Evolutionary conservation across 108 stramenopile species (phyloP).

Genomic region (Cyclostephanos invisitatus): DNA sequence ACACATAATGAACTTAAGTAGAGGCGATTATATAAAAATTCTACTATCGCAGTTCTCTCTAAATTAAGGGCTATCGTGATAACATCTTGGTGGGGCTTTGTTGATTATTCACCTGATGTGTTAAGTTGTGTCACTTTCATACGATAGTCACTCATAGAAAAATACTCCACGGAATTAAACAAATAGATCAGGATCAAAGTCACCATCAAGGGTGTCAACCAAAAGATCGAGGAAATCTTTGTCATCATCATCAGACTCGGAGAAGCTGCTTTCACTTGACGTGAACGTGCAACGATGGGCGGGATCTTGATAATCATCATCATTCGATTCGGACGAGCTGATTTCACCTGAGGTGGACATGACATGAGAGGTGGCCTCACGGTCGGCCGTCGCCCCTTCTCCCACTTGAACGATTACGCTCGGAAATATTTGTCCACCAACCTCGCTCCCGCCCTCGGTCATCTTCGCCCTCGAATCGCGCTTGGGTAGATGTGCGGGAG

Average conservation of each 20-base stretch:
- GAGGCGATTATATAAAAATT: too few relatives aligned
- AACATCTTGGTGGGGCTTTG: too few relatives aligned
- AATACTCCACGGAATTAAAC: neutral
- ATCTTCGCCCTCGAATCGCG: slow-evolving; percentile 10
- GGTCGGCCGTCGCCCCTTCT: neutral
- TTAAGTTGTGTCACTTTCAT: too few relatives aligned
- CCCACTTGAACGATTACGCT: neutral
- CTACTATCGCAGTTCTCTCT: too few relatives aligned
- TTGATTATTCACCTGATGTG: too few relatives aligned
- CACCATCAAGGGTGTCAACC: slow-evolving; percentile 34
- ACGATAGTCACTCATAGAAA: too few relatives aligned
- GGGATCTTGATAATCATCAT: neutral
- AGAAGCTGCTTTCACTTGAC: neutral
- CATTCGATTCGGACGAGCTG: neutral
- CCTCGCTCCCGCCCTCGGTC: neutral
- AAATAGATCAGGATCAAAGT: slow-evolving; percentile 32
- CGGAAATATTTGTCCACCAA: neutral
- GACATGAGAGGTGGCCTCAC: neutral
- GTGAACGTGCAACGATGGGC: neutral
- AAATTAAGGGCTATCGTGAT: too few relatives aligned
- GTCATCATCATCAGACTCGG: slow-evolving; percentile 23
- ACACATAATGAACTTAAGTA: too few relatives aligned
- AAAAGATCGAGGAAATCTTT: slow-evolving; percentile 40
- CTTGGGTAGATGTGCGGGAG: neutral
- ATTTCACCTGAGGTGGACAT: neutral